Evolutionary conservation across 208 protist genomes (phyloP), one percentile per base, ranked within the genome.

Genomic region (Paratrypanosoma confusum): DNA sequence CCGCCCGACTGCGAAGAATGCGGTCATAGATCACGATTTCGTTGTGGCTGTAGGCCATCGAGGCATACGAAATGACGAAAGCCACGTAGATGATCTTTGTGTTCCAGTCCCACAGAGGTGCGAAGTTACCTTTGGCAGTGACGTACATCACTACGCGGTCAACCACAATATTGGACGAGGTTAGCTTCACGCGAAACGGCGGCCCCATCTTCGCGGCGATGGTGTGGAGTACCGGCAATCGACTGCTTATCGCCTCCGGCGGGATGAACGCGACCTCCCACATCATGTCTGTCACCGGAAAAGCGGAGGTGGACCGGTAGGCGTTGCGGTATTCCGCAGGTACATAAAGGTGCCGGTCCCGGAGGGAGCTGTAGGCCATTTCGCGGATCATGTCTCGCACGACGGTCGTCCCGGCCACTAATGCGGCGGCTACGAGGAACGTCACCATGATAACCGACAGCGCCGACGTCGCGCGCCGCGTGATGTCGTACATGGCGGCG

Each of bases 21-120:
- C 18, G 6, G 20, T 40, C 36, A 6, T n/a, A 40, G 8, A 40
- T 6, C 8, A 16, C 18, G 7, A 40, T n/a, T 6, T 16, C 36
- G 36, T 21, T 40, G 36, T 16, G 36, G 13, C 8, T 6, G 36
- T n/a, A n/a, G 14, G 10, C 20, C 14, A 8, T 6, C 11, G 36
- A 21, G 8, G 6, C 13, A 16, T 40, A 40, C 36, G 13, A 11
- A 16, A n/a, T 16, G 36, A 83, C 33, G 17, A 78, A 59, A 18
- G 59, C 43, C 11, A 80, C 57, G 33, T 81, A 90, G 13, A 90
- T 64, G 0, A 60, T 50, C 35, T 85, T 79, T 18, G 76, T 86
- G 53, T 90, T 90, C 72, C 81, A 90, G 59, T 85, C 71, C 72
- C 73, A 90, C 3, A 53, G 42, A 11, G 42, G 33, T 0, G 51